phyloP scores from a whole-genome alignment of 169 alveolate species.

The Plasmodium chabaudi region DNA sequence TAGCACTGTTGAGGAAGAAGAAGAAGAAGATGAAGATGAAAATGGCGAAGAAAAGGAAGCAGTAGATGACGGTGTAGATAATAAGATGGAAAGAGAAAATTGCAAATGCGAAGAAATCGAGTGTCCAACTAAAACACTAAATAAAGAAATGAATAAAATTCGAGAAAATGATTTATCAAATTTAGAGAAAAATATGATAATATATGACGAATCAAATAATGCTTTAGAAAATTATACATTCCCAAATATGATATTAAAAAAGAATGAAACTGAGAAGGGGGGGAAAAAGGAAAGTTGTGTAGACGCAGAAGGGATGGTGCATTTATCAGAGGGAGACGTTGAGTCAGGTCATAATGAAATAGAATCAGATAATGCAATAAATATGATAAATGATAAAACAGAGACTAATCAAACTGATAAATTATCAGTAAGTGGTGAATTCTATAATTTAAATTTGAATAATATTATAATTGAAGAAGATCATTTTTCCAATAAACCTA shows the following conservation, averaged over 20 bases:
- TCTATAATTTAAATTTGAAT: neutral
- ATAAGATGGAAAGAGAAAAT: neutral
- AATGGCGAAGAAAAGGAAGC: neutral
- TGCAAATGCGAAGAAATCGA: neutral
- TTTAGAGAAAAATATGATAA: neutral
- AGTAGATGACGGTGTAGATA: neutral
- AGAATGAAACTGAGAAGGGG: neutral
- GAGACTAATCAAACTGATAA: too few species aligned
- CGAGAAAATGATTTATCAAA: neutral
- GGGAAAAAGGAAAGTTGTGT: neutral
- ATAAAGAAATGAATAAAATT: neutral
- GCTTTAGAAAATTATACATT: conserved; percentile 11
- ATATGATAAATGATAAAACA: too few species aligned
- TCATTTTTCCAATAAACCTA: neutral
- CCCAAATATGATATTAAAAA: neutral
- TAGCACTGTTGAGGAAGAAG: neutral
- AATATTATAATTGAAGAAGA: neutral
- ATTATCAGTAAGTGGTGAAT: neutral
- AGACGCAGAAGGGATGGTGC: neutral
- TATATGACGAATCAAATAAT: neutral
- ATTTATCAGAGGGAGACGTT: neutral
- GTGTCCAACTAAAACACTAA: neutral
- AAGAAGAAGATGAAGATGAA: neutral
- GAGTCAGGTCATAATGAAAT: neutral
- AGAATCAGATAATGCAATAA: neutral